A percentile compares a stretch with the other conserved stretches of the same genome.
These are phyloP conservation scores for Coelastrella sp. DNA, from an alignment of 139 green algal genomes.

Conservation along the genomic window DNA sequence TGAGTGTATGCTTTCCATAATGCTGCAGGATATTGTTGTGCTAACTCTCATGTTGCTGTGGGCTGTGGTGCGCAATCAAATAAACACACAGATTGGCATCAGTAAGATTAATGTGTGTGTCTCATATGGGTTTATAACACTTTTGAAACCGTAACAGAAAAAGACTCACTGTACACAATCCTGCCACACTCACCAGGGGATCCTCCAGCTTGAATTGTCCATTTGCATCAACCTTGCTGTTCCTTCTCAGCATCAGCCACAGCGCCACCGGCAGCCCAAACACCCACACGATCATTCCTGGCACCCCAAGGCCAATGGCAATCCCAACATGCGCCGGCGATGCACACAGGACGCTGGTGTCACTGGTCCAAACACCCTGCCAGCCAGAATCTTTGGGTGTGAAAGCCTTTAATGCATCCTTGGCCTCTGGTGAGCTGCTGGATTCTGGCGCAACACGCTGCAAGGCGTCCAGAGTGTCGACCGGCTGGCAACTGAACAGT, in stretches of 20 bases:
- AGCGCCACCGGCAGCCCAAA: slow-evolving; percentile 31
- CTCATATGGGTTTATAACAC: too few relatives aligned
- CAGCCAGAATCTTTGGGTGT: not conserved
- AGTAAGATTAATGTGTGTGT: too few relatives aligned
- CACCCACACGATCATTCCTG: slow-evolving; percentile 15
- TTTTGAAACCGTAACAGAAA: too few relatives aligned
- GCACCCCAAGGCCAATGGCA: not conserved
- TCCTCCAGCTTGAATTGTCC: slow-evolving; percentile 4
- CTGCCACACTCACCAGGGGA: not conserved
- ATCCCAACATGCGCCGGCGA: not conserved
- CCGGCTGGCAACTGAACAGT: slow-evolving; percentile 29
- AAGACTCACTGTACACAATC: too few relatives aligned
- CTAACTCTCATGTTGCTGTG: too few relatives aligned
- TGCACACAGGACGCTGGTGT: not conserved
- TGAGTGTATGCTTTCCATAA: too few relatives aligned
- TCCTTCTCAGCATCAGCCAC: not conserved
- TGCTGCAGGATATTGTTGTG: too few relatives aligned
- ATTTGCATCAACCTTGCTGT: not conserved
- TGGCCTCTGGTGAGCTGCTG: not conserved
- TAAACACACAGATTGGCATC: too few relatives aligned
- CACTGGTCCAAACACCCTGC: slow-evolving; percentile 10
- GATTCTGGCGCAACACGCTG: not conserved
- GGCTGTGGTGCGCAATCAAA: too few relatives aligned
- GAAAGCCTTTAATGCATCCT: not conserved
- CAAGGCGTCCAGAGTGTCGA: not conserved